phyloP scores from a whole-genome alignment of 371 early-diverging fungal genomes.

The Mortierella sp. region DNA sequence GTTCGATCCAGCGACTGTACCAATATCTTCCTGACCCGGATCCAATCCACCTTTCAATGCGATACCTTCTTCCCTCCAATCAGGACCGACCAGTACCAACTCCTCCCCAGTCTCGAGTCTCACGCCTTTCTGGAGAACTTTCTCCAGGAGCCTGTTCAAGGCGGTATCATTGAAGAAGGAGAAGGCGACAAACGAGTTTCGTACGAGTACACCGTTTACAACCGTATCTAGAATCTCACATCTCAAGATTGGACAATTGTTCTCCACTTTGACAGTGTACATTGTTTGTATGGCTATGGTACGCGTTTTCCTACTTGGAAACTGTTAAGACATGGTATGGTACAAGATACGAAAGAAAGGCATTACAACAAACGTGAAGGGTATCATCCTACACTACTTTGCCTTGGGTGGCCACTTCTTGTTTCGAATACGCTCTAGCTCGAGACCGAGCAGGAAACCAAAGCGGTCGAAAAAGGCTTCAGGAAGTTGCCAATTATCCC shows the following conservation, averaged over 20 bases:
- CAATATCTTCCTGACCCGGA: constrained; percentile 69
- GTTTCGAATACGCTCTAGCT: constrained; percentile 33
- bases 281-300: too few species aligned
- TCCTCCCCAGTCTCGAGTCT: constrained; percentile 36
- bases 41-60: constrained; percentile 63
- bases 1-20: constrained; percentile 58
- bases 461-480: constrained; percentile 64
- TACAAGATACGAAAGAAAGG: not conserved
- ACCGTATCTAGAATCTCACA: constrained; percentile 15
- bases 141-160: constrained; percentile 48
- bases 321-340: too few species aligned
- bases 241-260: not conserved
- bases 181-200: too few species aligned
- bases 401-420: constrained; percentile 48
- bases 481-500: constrained; percentile 66
- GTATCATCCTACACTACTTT: not conserved
- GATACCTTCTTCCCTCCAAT: constrained; percentile 78
- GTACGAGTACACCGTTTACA: constrained; percentile 64
- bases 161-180: constrained; percentile 58
- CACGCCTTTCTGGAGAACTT: constrained; percentile 12
- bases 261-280: not conserved
- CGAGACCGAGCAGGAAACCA: constrained; percentile 58
- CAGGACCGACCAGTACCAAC: constrained; percentile 14
- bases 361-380: not conserved
- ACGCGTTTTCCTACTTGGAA: too few species aligned